Conservation (phyloP, 345 rosid species). For the Clarkia xantiana region DNA sequence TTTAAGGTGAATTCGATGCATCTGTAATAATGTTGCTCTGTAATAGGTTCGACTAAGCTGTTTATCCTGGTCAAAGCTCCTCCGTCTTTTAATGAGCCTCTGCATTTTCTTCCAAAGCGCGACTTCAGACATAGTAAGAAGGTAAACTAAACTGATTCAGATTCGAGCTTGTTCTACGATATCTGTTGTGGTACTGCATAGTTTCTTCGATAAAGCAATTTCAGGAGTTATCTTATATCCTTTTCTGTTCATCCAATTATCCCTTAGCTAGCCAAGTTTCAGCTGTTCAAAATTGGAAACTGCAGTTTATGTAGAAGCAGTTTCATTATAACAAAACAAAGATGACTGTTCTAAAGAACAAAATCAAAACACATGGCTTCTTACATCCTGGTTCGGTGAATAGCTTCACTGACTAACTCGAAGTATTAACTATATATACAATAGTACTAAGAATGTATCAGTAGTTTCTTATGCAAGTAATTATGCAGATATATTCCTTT, state of each 20-base stretch:
- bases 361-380: no score
- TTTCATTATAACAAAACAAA: no score
- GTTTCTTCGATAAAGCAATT: no score
- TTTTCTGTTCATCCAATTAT: no score
- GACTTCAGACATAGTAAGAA: constrained; percentile 77
- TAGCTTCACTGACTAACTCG: no score
- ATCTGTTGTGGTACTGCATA: not conserved
- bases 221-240: no score
- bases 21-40: constrained; percentile 2
- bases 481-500: not conserved
- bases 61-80: constrained; percentile 76
- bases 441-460: not conserved
- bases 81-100: constrained; percentile 48
- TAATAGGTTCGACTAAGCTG: constrained; percentile 59
- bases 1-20: constrained; percentile 3
- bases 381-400: no score
- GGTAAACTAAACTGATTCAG: constrained; percentile 27
- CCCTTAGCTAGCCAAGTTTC: no score
- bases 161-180: not conserved
- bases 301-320: no score
- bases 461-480: not conserved
- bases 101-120: constrained; percentile 87
- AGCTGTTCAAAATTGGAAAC: no score
- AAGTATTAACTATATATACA: no score
- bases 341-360: no score